Percentiles rank a stretch among this genome's conserved stretches.
These are phyloP conservation scores for Saitozyma sp. DNA, from an alignment of 768 basidiomycete species.

Conservation along the genomic window DNA sequence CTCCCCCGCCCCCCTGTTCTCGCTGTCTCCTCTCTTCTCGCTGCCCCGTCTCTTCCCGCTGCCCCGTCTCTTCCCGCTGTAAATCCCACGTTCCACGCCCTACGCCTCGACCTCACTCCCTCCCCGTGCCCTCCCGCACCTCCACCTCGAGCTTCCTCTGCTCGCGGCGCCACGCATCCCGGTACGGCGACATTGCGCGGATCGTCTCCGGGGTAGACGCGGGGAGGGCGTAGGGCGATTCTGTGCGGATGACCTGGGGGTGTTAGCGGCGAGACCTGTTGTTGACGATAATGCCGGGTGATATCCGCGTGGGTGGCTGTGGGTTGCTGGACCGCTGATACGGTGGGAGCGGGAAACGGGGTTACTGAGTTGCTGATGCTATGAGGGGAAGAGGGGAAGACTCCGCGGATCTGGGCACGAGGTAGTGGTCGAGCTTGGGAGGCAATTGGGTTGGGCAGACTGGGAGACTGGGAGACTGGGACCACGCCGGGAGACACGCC, in stretches of 20 bases:
- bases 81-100: conserved; percentile 5
- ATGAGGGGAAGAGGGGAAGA: too few relatives aligned
- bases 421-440: too few relatives aligned
- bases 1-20: too few relatives aligned
- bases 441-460: too few relatives aligned
- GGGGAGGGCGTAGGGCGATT: conserved; percentile 53
- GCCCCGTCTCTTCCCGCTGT: background rate
- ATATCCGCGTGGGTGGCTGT: too few relatives aligned
- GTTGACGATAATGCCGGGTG: background rate
- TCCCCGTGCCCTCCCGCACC: conserved; percentile 12
- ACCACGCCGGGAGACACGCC: too few relatives aligned
- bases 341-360: too few relatives aligned
- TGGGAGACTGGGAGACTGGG: too few relatives aligned
- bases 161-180: conserved; percentile 8
- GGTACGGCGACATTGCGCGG: conserved; percentile 10
- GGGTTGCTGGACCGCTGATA: too few relatives aligned
- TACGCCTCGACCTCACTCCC: background rate
- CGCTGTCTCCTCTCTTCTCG: background rate
- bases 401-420: too few relatives aligned
- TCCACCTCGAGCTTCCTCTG: conserved; percentile 22
- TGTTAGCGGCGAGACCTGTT: conserved; percentile 1
- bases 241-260: conserved; percentile 82
- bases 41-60: background rate
- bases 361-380: too few relatives aligned
- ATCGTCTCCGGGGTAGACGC: conserved; percentile 8